Base-by-base conservation (phyloP, 495 filamentous ascomycete species). In the Cercophora samala region DNA sequence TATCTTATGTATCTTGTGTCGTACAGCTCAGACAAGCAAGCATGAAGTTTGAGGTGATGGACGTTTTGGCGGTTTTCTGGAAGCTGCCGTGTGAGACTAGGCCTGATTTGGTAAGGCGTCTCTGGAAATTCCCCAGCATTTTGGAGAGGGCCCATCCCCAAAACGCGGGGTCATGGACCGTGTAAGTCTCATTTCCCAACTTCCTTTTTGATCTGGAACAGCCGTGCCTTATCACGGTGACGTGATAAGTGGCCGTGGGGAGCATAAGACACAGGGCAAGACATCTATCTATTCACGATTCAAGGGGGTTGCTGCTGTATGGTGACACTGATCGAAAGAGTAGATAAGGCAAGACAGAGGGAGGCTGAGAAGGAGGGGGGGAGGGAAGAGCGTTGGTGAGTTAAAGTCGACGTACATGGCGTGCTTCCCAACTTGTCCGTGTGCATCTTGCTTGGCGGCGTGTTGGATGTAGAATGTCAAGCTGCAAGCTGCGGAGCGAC, bases 401-500 rank as follows among this genome's bases (percentile, higher is more conserved):
- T 46, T 13, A 9, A 46, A 46, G 9, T 32, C 29, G 29, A 32
- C 29, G 3, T 32, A 32, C 29, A 54, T 54, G 52, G 19, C 53
- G 53, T 56, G 53, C 53, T 56, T 56, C 53, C 53, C 8, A 23
- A 56, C n/a, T 56, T 19, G 53, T 56, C 53, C 6, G 4, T 4
- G 22, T 56, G 53, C 53, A 56, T 21, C 3, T 21, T 21, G 13
- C 17, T 56, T 56, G 53, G 53, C 53, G 53, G 37, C 37, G 37
- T 23, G 22, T 56, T 21, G n/a, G 53, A 23, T 21, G 53, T 56
- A 4, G n/a, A 56, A 56, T 56, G 53, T 56, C 53, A 56, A 56
- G 19, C 53, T 56, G 53, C n/a, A 21, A 56, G 53, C 53, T 56
- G 53, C 53, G 53, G n/a, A 13, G 11, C 53, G 53, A 56, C 53